A percentile compares a stretch with the other conserved stretches of the same genome.
These are phyloP conservation scores for Tuber indicum DNA, from an alignment of 495 filamentous ascomycete species.

Conservation along the genomic window DNA sequence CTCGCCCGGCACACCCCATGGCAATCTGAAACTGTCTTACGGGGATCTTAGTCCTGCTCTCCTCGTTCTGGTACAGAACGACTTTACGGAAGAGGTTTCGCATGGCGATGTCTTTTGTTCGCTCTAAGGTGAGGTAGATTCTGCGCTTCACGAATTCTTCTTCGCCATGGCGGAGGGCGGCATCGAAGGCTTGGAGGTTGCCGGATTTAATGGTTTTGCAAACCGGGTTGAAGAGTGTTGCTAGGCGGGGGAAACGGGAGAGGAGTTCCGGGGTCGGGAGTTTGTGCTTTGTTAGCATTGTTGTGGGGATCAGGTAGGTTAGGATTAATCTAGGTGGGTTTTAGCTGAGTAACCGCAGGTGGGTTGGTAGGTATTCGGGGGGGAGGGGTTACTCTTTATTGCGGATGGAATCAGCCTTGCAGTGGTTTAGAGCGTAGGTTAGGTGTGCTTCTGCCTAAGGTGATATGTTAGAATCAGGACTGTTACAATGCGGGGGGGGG, in stretches of 20 bases:
- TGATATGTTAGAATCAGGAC: neutral
- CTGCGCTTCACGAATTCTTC: slow-evolving; percentile 88
- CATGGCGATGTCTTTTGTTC: slow-evolving; percentile 81
- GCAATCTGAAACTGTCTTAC: slow-evolving; percentile 71
- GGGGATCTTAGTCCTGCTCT: slow-evolving; percentile 72
- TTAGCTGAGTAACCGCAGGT: slow-evolving; percentile 37
- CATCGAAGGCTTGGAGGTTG: slow-evolving; percentile 76
- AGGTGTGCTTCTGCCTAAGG: slow-evolving; percentile 71
- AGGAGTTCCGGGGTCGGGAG: slow-evolving; percentile 69
- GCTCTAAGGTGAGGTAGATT: slow-evolving; percentile 89
- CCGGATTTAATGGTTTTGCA: slow-evolving; percentile 69
- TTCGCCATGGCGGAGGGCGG: slow-evolving; percentile 70
- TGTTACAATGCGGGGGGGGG: slow-evolving; percentile 42
- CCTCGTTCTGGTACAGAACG: slow-evolving; percentile 65
- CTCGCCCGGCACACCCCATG: slow-evolving; percentile 52
- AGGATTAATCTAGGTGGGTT: slow-evolving; percentile 62
- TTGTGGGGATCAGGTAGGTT: slow-evolving; percentile 91
- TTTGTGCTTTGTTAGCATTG: slow-evolving; percentile 75
- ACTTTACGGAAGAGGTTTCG: slow-evolving; percentile 88
- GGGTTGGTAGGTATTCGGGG: neutral
- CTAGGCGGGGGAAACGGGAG: slow-evolving; percentile 65
- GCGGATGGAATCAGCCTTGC: slow-evolving; percentile 59
- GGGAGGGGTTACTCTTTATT: slow-evolving; percentile 62
- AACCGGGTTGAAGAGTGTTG: slow-evolving; percentile 70
- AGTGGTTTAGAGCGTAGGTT: slow-evolving; percentile 67